phyloP scores from a whole-genome alignment of 139 green algal genomes.

The Chlorokybus atmophyticus region DNA sequence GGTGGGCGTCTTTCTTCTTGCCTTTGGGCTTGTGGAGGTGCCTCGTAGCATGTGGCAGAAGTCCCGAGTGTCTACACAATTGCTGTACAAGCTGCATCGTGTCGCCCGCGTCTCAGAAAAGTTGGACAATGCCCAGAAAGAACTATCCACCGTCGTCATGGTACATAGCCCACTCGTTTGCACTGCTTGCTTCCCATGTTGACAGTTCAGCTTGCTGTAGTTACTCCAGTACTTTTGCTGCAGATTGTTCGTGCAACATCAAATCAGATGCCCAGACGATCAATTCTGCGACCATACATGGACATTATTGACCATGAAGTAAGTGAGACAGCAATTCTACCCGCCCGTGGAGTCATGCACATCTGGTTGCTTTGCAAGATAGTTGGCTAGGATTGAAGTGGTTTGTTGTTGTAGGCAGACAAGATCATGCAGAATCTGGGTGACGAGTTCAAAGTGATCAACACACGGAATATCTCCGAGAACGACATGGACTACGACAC shows the following conservation, averaged over 20 bases:
- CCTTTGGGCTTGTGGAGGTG: slow-evolving; percentile 79
- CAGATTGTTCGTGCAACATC: slow-evolving; percentile 24
- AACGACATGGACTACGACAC: slow-evolving; percentile 35
- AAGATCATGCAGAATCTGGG: slow-evolving; percentile 14
- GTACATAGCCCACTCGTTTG: not conserved
- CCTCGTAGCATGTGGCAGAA: slow-evolving; percentile 56
- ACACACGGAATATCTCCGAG: slow-evolving; percentile 22
- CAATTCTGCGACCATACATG: slow-evolving; percentile 58
- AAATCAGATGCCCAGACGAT: slow-evolving; percentile 53
- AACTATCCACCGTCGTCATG: slow-evolving; percentile 24
- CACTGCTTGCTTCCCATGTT: not conserved
- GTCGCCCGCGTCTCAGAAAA: slow-evolving; percentile 31
- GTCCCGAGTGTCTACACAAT: slow-evolving; percentile 32
- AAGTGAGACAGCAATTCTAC: slow-evolving; percentile 15
- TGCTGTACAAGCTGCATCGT: slow-evolving; percentile 29
- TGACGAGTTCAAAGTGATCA: slow-evolving; percentile 22
- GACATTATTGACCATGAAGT: slow-evolving; percentile 45
- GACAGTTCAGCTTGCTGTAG: not conserved
- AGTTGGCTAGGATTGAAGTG: not conserved
- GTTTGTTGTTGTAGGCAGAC: slow-evolving; percentile 8
- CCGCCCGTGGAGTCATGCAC: not conserved
- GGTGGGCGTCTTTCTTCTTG: slow-evolving; percentile 61
- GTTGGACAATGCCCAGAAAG: slow-evolving; percentile 36
- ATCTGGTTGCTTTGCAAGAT: not conserved
- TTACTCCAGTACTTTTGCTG: not conserved